Base-by-base conservation (phyloP, 257 asterid species). In the Scutellaria minor region DNA sequence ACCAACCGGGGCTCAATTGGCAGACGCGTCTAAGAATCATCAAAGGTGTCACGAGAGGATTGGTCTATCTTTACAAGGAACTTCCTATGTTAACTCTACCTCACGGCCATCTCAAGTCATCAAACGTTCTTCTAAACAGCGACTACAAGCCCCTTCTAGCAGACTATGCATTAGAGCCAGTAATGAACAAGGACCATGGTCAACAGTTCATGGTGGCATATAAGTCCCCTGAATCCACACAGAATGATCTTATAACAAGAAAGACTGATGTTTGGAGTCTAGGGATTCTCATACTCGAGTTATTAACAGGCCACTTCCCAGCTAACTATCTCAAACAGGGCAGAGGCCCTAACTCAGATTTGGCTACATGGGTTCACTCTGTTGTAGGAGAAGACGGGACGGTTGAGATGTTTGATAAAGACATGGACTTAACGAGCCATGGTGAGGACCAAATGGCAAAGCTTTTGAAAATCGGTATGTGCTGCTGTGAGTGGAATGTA, bases 381-480 rank as follows among this genome's bases (percentile, higher is more conserved):
- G 93, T 84, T 5, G 93, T 86, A 14, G 68, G 90, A 63, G 97
- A 90, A 59, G 96, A 90, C 64, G 83, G 92, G 95, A 84, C 90
- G 0, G 88, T 84, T 2, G 93, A 88, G 80, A 89, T 90, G 11
- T 88, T 90, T 13, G 95, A 90, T 18, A 81, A 81, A 77, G 89
- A 90, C 22, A 83, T 89, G 87, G 52, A 62, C 3, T 22, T 59
- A 4, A 59, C 50, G 5, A 71, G 78, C 39, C 70, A 44, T 5
- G 71, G 83, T 0, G 89, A 87, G 39, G 88, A 89, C 3, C 79
- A 83, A 57, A 90, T 90, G 91, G 71, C 86, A 64, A 86, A 86
- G 81, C 75, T 90, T 4, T 61, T 90, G 75, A 85, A 83, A 64
- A 90, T 90, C 9, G 97, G 93, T 6, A 83, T 90, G 90, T 80